These are phyloP conservation scores for Lipomyces orientalis DNA, from an alignment of 805 yeast genomes.

Conservation along the genomic window DNA sequence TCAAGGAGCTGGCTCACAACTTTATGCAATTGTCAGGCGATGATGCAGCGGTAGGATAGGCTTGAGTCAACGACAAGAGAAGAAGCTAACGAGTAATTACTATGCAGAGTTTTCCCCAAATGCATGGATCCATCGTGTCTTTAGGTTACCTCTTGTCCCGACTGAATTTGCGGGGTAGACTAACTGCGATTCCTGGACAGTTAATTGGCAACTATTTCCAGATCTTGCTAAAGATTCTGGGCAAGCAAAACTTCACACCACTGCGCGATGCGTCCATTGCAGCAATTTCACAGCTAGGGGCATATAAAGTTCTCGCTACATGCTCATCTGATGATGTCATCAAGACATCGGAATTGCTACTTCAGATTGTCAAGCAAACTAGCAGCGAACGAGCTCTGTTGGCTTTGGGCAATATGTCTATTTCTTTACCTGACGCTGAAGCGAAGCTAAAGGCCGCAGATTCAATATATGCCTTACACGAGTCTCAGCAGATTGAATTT, in stretches of 20 bases:
- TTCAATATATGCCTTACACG: constrained; percentile 61
- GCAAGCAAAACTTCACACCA: constrained; percentile 2
- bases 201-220: constrained; percentile 65
- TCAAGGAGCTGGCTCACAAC: constrained; percentile 3
- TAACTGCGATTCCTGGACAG: constrained; percentile 45
- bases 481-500: constrained; percentile 74
- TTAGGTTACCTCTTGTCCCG: constrained; percentile 57
- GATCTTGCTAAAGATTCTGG: constrained; percentile 13
- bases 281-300: constrained; percentile 48
- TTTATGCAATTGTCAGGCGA: constrained; percentile 1
- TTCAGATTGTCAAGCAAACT: constrained; percentile 50
- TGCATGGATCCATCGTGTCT: constrained; percentile 43
- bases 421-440: constrained; percentile 44
- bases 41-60: constrained; percentile 1
- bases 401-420: constrained; percentile 61
- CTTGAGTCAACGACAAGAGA: background rate
- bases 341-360: constrained; percentile 23
- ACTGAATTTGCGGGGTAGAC: constrained; percentile 47
- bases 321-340: constrained; percentile 29
- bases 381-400: constrained; percentile 63
- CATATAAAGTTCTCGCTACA: constrained; percentile 48
- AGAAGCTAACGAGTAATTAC: constrained; percentile 3
- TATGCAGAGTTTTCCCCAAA: constrained; percentile 11
- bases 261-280: constrained; percentile 23
- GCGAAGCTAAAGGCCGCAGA: constrained; percentile 47